Percentiles rank a stretch among this genome's conserved stretches.
Evolutionary conservation across 1,284 basidiomycete species (phyloP).

Genomic region (Cutaneotrichosporon cavernicola): DNA sequence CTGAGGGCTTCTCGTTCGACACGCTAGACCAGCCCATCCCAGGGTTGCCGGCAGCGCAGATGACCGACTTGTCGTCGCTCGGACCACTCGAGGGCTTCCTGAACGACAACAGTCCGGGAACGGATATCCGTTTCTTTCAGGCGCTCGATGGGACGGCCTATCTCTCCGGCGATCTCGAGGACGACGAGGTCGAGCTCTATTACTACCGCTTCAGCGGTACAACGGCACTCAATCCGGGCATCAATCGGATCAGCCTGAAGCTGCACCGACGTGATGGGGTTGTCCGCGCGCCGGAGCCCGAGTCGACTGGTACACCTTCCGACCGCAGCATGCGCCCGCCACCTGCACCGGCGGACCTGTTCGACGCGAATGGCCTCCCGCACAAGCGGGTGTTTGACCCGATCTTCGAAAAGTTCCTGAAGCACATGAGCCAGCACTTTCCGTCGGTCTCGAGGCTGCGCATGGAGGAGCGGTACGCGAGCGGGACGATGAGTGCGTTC

Average conservation of each 20-base stretch:
- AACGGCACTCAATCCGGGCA: conserved; percentile 51
- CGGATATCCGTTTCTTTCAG: conserved; percentile 43
- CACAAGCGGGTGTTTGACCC: conserved; percentile 48
- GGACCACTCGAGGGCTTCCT: conserved; percentile 14
- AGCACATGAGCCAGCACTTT: conserved; percentile 52
- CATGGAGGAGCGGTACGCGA: conserved; percentile 51
- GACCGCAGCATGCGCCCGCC: conserved; percentile 13
- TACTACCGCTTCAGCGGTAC: conserved; percentile 55
- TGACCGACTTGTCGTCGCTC: neutral
- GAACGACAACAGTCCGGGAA: conserved; percentile 26
- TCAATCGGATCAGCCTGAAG: conserved; percentile 55
- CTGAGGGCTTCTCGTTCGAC: conserved; percentile 14
- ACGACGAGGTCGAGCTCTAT: conserved; percentile 51
- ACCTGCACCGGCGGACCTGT: conserved; percentile 37
- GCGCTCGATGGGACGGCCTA: conserved; percentile 54
- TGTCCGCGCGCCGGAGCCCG: conserved; percentile 25
- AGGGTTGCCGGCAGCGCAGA: neutral
- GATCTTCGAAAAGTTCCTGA: conserved; percentile 52
- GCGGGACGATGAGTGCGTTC: conserved; percentile 55
- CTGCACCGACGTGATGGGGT: conserved; percentile 38
- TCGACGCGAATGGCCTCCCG: conserved; percentile 51
- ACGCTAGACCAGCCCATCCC: neutral
- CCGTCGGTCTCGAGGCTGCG: conserved; percentile 49
- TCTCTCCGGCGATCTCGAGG: conserved; percentile 52
- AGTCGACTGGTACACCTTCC: conserved; percentile 20